A percentile compares a stretch with the other conserved stretches of the same genome.
phyloP scores from a whole-genome alignment of 2,329 filamentous ascomycete genomes.

The Fusarium tupiense region DNA sequence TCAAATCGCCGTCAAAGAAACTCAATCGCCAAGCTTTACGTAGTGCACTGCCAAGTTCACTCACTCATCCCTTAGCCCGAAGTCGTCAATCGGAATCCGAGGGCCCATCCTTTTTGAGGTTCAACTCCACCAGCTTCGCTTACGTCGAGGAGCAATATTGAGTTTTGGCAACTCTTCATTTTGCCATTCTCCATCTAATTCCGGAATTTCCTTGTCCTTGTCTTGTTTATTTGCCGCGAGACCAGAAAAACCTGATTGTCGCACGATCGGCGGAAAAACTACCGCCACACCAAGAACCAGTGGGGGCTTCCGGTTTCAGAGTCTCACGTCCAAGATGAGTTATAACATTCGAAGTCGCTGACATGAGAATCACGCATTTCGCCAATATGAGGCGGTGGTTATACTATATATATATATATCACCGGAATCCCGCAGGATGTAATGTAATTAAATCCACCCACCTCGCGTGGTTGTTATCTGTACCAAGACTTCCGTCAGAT shows the following conservation, averaged over 20 bases:
- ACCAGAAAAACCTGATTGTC: slow-evolving; percentile 24
- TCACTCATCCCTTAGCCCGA: background rate
- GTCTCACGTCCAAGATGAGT: background rate
- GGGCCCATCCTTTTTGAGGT: background rate
- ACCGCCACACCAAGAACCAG: background rate
- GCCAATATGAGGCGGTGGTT: background rate
- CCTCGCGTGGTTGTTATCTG: background rate
- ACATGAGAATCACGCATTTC: background rate
- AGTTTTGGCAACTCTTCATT: background rate
- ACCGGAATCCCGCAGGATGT: background rate
- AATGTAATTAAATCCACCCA: background rate
- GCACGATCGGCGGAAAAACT: slow-evolving; percentile 22
- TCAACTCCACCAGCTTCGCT: background rate
- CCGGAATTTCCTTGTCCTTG: background rate
- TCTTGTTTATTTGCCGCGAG: background rate
- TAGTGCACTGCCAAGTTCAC: background rate
- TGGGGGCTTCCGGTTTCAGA: slow-evolving; percentile 15
- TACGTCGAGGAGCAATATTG: background rate
- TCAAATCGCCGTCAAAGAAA: background rate
- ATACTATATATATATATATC: background rate
- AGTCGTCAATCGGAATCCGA: slow-evolving; percentile 17
- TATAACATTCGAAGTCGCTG: background rate
- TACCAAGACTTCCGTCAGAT: background rate
- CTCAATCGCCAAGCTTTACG: slow-evolving; percentile 17
- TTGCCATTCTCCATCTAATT: slow-evolving; percentile 11